Base-by-base conservation (phyloP, 2,329 filamentous ascomycete genomes). In the Fusarium udum region DNA sequence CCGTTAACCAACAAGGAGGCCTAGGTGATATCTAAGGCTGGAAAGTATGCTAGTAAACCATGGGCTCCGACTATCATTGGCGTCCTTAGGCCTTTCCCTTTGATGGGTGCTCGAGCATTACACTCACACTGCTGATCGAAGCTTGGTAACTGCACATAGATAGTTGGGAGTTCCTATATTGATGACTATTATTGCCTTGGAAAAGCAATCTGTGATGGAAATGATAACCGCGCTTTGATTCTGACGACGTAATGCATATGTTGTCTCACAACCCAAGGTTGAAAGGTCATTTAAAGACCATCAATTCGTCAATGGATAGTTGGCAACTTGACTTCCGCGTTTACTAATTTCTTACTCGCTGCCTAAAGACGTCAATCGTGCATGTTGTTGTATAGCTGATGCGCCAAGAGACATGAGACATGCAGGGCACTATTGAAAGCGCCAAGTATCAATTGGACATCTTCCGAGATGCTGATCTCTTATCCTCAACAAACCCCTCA, bases 31-130 rank as follows among this genome's bases (percentile, higher is more conserved):
- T n/a, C 1, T 7, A 18, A 13, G 11, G 6, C 28, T 18, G 10
- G n/a, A n/a, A n/a, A n/a, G n/a, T n/a, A n/a, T n/a, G n/a, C n/a
- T n/a, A n/a, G n/a, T n/a, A n/a, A n/a, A n/a, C n/a, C n/a, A n/a
- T n/a, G n/a, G n/a, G n/a, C 28, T 32, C 46, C 24, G 5, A 16
- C 9, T 16, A 26, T 26, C 18, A 26, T 46, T 5, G 5, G 24
- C 5, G 24, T 14, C 20, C 24, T 4, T 10, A 46, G 43, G 9
- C 24, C 18, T 20, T 31, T 32, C 7, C 20, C 7, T 49, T 2
- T 13, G 3, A n/a, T 31, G 1, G 3, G 10, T 7, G 7, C 7
- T 13, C 9, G 14, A n/a, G 15, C 7, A 15, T 18, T 18, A 9
- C 22, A 16, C 20, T 12, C 7, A 49, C 26, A 15, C 11, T 28